Base-by-base conservation (phyloP, 2,329 filamentous ascomycete species). In the Phialocephala subalpina region DNA sequence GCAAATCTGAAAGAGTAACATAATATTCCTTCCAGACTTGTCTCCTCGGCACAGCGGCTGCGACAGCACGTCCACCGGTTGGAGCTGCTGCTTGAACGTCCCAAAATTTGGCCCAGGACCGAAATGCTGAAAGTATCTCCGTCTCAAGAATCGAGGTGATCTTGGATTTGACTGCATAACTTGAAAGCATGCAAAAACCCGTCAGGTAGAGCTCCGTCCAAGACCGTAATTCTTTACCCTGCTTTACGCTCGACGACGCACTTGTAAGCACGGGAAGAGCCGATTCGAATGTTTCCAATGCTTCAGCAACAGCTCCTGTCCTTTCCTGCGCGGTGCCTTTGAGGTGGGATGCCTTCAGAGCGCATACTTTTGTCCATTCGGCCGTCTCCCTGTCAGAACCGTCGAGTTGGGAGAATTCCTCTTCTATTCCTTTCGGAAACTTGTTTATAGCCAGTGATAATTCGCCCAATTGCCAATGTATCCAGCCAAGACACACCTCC, bases 1-100 rank as follows among this genome's bases (percentile, higher is more conserved):
- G 78, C 40, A 97, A 87, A n/a, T 83, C 83, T 1, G 94, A 97
- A 20, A 97, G 81, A 0, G 91, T 87, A 53, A 87, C 81, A 76
- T 97, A 97, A 77, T 97, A 97, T 68, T 92, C 88, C 73, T 87
- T 89, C 94, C 94, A 97, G 53, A 97, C 88, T 47, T 87, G 81
- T 68, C 91, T 84, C 69, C 91, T 83, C 35, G 87, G 84, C 20
- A 90, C 83, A 11, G 86, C 82, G 22, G 87, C 86, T 67, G 84
- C 83, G 72, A 87, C 85, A n/a, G 86, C 86, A 64, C 82, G 82
- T 6, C 88, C 87, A 40, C 86, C 87, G 0, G 81, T 78, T 4
- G 84, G 78, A 1, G 82, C 79, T 2, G 81, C 77, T 33, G 79
- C 72, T 63, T 73, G 64, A 60, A 71, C 76, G 63, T 87, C 82